These are phyloP conservation scores for Penicillium waksmanii DNA, from an alignment of 495 filamentous ascomycete genomes.

Conservation along the genomic window DNA sequence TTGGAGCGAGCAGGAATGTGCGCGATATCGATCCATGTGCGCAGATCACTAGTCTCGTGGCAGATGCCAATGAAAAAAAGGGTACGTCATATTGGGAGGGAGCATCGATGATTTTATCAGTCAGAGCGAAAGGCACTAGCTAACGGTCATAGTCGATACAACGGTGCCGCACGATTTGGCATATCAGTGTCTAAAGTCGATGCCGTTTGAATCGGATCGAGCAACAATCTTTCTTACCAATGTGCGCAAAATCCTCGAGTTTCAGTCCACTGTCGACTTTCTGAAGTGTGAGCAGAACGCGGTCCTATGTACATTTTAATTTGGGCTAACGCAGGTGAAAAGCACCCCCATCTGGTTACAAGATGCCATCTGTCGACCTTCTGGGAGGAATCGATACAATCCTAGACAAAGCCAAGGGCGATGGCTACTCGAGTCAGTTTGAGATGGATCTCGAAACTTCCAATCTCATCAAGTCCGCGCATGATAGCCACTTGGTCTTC, in stretches of 20 bases:
- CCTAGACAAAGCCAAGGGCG: slow-evolving; percentile 37
- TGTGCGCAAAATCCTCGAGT: slow-evolving; percentile 59
- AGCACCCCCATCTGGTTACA: slow-evolving; percentile 57
- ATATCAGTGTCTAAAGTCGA: slow-evolving; percentile 56
- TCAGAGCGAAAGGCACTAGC: not conserved
- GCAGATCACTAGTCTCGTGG: slow-evolving; percentile 25
- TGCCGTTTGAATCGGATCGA: slow-evolving; percentile 58
- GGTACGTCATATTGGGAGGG: slow-evolving; percentile 15
- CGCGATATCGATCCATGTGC: slow-evolving; percentile 33
- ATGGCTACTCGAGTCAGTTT: slow-evolving; percentile 49
- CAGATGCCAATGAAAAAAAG: slow-evolving; percentile 22
- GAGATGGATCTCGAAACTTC: slow-evolving; percentile 53
- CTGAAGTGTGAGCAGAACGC: slow-evolving; percentile 38
- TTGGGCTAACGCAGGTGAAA: slow-evolving; percentile 5
- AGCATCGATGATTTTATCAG: not conserved
- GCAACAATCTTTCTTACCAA: slow-evolving; percentile 56
- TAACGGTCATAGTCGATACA: slow-evolving; percentile 26
- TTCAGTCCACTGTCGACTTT: slow-evolving; percentile 59
- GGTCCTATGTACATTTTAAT: not conserved
- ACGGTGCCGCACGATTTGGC: slow-evolving; percentile 35
- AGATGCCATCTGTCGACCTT: slow-evolving; percentile 57
- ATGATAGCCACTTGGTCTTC: slow-evolving; percentile 53
- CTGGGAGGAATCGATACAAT: slow-evolving; percentile 48
- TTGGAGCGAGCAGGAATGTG: slow-evolving; percentile 16
- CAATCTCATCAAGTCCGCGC: slow-evolving; percentile 42